Percentiles rank a stretch among this genome's conserved stretches.
Conservation (phyloP, 805 yeast genomes). For the Saccharomyces eubayanus region DNA sequence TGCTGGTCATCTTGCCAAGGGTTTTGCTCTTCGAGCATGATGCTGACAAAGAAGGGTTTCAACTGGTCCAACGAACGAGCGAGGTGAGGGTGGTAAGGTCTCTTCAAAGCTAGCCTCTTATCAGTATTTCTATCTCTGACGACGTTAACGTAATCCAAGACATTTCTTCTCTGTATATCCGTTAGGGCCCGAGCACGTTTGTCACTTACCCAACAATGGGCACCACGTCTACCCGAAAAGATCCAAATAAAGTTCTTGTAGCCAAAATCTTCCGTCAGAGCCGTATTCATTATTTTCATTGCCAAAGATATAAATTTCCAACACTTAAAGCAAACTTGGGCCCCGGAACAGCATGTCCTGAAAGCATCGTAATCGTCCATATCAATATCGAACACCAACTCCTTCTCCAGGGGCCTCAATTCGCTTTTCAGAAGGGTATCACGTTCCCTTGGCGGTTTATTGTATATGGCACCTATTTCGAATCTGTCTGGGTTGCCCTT, state of each 20-base stretch:
- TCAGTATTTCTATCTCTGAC: constrained; percentile 43
- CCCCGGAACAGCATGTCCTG: constrained; percentile 87
- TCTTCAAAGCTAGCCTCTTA: constrained; percentile 46
- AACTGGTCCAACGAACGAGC: constrained; percentile 65
- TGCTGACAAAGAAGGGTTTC: constrained; percentile 51
- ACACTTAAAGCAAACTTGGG: constrained; percentile 78
- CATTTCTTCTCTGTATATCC: constrained; percentile 66
- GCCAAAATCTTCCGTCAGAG: constrained; percentile 83
- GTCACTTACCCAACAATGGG: constrained; percentile 97
- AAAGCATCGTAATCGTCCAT: constrained; percentile 91
- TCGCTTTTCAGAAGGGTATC: constrained; percentile 67
- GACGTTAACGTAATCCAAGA: constrained; percentile 78
- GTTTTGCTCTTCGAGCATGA: constrained; percentile 73
- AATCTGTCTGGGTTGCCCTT: constrained; percentile 78
- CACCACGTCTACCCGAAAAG: constrained; percentile 97
- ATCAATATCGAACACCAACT: constrained; percentile 93
- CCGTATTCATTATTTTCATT: constrained; percentile 58
- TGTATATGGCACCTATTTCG: constrained; percentile 89
- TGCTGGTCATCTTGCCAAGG: constrained; percentile 64
- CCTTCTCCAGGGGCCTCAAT: constrained; percentile 76
- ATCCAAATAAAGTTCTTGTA: constrained; percentile 86
- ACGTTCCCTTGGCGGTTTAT: constrained; percentile 79
- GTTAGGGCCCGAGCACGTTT: constrained; percentile 64
- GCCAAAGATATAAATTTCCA: constrained; percentile 91
- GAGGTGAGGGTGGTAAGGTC: constrained; percentile 87